Percentiles rank a stretch among this genome's conserved stretches.
Evolutionary conservation across 805 yeast species (phyloP).

Genomic region (Wickerhamiella brachini): DNA sequence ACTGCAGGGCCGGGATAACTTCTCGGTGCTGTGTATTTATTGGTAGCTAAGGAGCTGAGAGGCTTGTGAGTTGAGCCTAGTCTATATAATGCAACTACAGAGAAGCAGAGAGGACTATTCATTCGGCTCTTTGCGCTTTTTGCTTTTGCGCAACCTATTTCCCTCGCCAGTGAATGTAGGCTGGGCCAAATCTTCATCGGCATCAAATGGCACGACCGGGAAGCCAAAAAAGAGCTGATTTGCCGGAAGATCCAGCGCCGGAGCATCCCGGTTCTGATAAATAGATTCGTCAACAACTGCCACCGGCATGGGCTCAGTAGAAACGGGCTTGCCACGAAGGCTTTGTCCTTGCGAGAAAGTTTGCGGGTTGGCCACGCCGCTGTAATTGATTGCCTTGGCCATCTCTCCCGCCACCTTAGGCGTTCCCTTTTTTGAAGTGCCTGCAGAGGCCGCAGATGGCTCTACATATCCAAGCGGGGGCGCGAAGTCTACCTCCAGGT

Average conservation of each 20-base stretch:
- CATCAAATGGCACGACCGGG: constrained; percentile 41
- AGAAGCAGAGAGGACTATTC: too few relatives aligned
- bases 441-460: constrained; percentile 29
- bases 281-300: constrained; percentile 11
- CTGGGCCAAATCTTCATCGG: constrained; percentile 27
- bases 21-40: too few relatives aligned
- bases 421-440: neutral
- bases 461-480: constrained; percentile 98
- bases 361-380: constrained; percentile 34
- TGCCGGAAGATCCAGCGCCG: constrained; percentile 57
- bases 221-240: constrained; percentile 91
- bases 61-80: too few relatives aligned
- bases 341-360: neutral
- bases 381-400: constrained; percentile 62
- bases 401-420: constrained; percentile 39
- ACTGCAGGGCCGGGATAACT: too few relatives aligned
- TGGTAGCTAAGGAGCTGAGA: too few relatives aligned
- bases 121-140: constrained; percentile 38
- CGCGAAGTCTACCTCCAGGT: constrained; percentile 92
- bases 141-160: constrained; percentile 55
- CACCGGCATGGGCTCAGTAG: neutral
- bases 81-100: too few relatives aligned
- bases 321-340: neutral
- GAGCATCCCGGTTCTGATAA: constrained; percentile 31
- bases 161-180: constrained; percentile 52